Evolutionary conservation across 2,329 filamentous ascomycete species (phyloP), one percentile per base, ranked within the genome.

Genomic region (Fusarium oxysporum): DNA sequence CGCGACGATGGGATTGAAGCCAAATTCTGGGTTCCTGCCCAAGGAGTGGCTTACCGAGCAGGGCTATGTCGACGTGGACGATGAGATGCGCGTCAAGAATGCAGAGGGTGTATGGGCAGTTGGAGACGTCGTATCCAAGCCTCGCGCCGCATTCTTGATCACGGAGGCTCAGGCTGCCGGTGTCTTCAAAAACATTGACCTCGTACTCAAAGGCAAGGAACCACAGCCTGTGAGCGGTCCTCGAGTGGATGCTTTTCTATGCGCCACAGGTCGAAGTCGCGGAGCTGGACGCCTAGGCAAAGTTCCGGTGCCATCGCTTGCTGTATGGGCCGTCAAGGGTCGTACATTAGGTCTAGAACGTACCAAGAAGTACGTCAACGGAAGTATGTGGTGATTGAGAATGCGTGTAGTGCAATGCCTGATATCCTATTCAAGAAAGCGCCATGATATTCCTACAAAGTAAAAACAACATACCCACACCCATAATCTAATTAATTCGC

Each of bases 161-260:
- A 89, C 89, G 0, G 90, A 88, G 64, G 87, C 87, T 72, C 87
- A 89, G 78, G 86, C 87, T 6, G 83, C 83, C 25, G 85, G 85
- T 35, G 86, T 89, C 6, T 85, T 81, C 51, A 87, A 86, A 81
- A 90, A 90, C 74, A 81, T 90, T 57, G 85, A 85, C n/a, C 82
- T 85, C 19, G 82, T 78, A 8, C 78, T 89, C 28, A 81, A 81
- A 61, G 85, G 82, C 67, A 86, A 86, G 79, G 64, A 77, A 19
- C 85, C 86, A 23, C 67, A 80, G 6, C 71, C 79, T 11, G 85
- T 87, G 66, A 88, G 86, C 78, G 82, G 82, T 10, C 78, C 87
- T 55, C 84, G 85, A 3, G 78, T 88, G 38, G 87, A 89, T 71
- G 79, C 86, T 45, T 78, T 88, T 70, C 80, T 86, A 47, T 85